phyloP scores from a whole-genome alignment of 495 filamentous ascomycete genomes.

The Hypoxylon perforatum region DNA sequence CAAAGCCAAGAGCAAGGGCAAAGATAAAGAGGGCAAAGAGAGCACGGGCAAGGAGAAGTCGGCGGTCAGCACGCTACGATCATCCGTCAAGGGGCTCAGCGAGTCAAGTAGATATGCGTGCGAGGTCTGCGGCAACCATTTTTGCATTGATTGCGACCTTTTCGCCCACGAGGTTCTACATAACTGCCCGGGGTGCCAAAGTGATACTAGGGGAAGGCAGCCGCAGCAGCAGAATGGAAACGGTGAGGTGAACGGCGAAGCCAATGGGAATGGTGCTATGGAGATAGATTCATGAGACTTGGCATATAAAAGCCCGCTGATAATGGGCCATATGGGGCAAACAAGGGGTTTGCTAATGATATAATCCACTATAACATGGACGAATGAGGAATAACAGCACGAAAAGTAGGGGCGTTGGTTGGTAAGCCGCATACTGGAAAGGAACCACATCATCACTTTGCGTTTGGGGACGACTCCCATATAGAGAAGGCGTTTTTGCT shows the following conservation, averaged over 20 bases:
- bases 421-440: conserved; percentile 23
- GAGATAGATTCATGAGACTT: conserved; percentile 48
- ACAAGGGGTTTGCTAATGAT: background rate
- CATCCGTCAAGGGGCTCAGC: conserved; percentile 74
- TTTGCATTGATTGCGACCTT: conserved; percentile 97
- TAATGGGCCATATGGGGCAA: background rate
- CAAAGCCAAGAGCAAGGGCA: too few species aligned
- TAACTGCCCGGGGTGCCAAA: conserved; percentile 95
- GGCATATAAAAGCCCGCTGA: too few species aligned
- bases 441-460: background rate
- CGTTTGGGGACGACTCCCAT: background rate
- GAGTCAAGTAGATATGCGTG: conserved; percentile 91
- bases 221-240: conserved; percentile 5
- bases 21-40: too few species aligned
- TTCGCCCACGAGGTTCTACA: conserved; percentile 93
- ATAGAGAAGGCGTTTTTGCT: background rate
- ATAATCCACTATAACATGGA: background rate
- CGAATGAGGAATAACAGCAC: conserved; percentile 11
- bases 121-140: conserved; percentile 83
- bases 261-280: conserved; percentile 47
- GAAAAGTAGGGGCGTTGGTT: conserved; percentile 21
- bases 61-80: conserved; percentile 53
- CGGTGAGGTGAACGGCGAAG: conserved; percentile 21
- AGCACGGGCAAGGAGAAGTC: conserved; percentile 48
- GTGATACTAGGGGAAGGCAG: conserved; percentile 53